phyloP scores from a whole-genome alignment of 2,329 filamentous ascomycete genomes.

The Aciculosporium take region DNA sequence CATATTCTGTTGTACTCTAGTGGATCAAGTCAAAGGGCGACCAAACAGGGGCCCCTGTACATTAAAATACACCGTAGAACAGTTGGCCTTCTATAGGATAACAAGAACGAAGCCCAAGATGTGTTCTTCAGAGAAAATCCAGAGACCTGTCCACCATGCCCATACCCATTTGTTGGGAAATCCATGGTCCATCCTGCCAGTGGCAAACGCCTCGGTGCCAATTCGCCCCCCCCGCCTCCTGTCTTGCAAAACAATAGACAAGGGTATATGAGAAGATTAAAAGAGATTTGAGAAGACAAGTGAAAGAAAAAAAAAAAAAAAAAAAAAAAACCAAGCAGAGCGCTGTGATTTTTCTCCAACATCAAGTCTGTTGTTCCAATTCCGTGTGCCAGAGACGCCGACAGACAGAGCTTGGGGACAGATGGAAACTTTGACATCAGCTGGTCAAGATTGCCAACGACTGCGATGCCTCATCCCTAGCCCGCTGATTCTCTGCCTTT shows the following conservation, averaged over 20 bases:
- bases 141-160: not conserved
- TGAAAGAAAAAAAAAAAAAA: not conserved
- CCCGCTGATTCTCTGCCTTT: conserved; percentile 29
- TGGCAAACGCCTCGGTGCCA: not conserved
- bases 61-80: conserved; percentile 25
- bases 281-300: too few relatives aligned
- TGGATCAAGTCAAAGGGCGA: conserved; percentile 1
- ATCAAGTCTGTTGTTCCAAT: too few relatives aligned
- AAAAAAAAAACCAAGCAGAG: not conserved
- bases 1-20: conserved; percentile 1
- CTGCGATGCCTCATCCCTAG: conserved; percentile 17
- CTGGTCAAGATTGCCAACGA: conserved; percentile 4
- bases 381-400: too few relatives aligned
- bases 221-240: too few relatives aligned
- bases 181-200: not conserved
- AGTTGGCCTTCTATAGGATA: conserved; percentile 9
- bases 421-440: not conserved
- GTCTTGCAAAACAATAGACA: too few relatives aligned
- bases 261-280: too few relatives aligned
- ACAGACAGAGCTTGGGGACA: not conserved
- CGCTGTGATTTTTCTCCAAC: not conserved
- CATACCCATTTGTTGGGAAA: not conserved
- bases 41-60: conserved; percentile 17
- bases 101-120: not conserved
- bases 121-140: not conserved